Conservation (phyloP, 2,329 filamentous ascomycete species). For the Fusarium nanum region DNA sequence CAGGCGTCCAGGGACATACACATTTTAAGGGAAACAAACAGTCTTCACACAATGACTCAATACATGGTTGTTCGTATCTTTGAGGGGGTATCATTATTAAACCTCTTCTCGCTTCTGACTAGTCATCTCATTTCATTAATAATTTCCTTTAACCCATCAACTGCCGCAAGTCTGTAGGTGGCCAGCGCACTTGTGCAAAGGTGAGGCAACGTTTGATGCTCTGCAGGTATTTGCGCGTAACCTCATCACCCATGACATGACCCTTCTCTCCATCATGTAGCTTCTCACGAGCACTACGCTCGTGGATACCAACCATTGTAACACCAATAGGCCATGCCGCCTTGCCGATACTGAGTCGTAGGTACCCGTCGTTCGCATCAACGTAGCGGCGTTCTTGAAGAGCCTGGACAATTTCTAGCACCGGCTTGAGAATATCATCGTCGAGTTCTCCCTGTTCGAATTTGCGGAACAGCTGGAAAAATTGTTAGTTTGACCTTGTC, state of each 20-base stretch:
- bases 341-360: constrained; percentile 93
- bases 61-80: background rate
- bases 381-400: constrained; percentile 94
- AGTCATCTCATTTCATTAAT: background rate
- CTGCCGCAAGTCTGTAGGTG: constrained; percentile 90
- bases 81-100: constrained; percentile 41
- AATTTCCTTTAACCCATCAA: constrained; percentile 76
- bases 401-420: constrained; percentile 91
- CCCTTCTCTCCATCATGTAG: constrained; percentile 88
- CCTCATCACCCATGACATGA: constrained; percentile 97
- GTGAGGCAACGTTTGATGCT: constrained; percentile 97
- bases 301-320: constrained; percentile 99
- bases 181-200: constrained; percentile 97
- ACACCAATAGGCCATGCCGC: constrained; percentile 99
- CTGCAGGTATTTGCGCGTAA: constrained; percentile 94
- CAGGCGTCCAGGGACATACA: constrained; percentile 30
- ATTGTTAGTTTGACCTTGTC: constrained; percentile 2
- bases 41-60: background rate
- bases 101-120: constrained; percentile 1
- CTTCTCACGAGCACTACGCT: constrained; percentile 94
- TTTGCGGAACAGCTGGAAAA: constrained; percentile 79
- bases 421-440: constrained; percentile 80
- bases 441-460: constrained; percentile 86
- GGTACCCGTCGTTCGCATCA: constrained; percentile 94
- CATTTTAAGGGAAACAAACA: constrained; percentile 10